Percentiles rank a stretch among this genome's conserved stretches.
Conservation (phyloP, 495 filamentous ascomycete genomes). For the Hyaloscypha bicolor region DNA sequence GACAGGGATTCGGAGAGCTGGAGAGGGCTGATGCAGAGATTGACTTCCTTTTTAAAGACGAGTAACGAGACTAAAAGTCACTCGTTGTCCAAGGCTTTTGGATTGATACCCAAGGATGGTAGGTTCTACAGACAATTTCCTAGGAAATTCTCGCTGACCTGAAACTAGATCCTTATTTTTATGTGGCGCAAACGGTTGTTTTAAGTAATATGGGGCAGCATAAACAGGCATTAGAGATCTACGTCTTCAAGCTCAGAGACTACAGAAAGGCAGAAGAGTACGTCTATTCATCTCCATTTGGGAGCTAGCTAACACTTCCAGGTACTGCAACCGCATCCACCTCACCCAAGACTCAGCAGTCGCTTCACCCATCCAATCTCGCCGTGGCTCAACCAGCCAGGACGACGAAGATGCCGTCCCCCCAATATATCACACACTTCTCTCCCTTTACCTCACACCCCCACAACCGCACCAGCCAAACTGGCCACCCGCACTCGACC, state of each 20-base stretch:
- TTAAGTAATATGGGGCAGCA: conserved; percentile 96
- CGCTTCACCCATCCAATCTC: conserved; percentile 40
- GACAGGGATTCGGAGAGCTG: conserved; percentile 52
- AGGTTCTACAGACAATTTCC: conserved; percentile 34
- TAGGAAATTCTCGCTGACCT: not conserved
- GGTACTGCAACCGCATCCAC: conserved; percentile 88
- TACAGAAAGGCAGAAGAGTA: conserved; percentile 93
- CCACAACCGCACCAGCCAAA: conserved; percentile 73
- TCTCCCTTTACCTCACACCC: conserved; percentile 87
- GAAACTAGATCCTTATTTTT: conserved; percentile 73
- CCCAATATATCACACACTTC: conserved; percentile 87
- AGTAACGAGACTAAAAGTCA: conserved; percentile 65
- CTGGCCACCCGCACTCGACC: conserved; percentile 77
- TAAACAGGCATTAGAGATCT: conserved; percentile 91
- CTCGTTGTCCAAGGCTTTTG: conserved; percentile 73
- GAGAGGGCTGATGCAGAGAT: conserved; percentile 58
- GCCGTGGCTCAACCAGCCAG: conserved; percentile 42
- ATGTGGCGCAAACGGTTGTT: conserved; percentile 87
- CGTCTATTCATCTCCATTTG: conserved; percentile 30
- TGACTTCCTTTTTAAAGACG: conserved; percentile 73
- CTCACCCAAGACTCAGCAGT: conserved; percentile 51
- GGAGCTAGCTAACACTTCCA: conserved; percentile 35
- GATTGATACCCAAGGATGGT: conserved; percentile 76
- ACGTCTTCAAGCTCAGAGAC: conserved; percentile 90
- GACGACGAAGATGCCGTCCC: conserved; percentile 60